Evolutionary conservation across 768 basidiomycete genomes (phyloP).

Genomic region (Dentipellis fragilis): DNA sequence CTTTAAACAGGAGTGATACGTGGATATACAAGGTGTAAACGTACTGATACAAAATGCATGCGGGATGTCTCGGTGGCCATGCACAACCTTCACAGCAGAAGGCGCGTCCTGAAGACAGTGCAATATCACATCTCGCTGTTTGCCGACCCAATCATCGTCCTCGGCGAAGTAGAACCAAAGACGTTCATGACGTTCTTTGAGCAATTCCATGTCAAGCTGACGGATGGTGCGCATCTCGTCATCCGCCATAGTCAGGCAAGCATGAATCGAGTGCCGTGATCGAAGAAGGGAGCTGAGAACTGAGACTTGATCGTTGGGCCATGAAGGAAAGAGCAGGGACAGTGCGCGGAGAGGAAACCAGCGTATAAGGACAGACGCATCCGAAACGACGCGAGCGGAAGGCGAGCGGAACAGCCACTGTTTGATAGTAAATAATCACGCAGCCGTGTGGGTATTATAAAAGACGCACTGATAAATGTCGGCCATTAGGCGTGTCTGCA

Average conservation of each 20-base stretch:
- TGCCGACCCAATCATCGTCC: constrained; percentile 61
- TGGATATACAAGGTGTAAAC: constrained; percentile 15
- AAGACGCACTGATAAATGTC: constrained; percentile 40
- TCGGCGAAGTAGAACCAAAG: constrained; percentile 52
- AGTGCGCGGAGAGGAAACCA: constrained; percentile 33
- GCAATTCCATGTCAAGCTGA: constrained; percentile 36
- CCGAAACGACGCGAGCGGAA: constrained; percentile 32
- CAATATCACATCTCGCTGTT: constrained; percentile 33
- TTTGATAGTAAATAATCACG: too few relatives aligned
- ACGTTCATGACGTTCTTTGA: constrained; percentile 27
- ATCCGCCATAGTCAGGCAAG: constrained; percentile 49
- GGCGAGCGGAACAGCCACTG: constrained; percentile 42
- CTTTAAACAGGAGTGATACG: background rate
- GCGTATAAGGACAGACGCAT: constrained; percentile 32
- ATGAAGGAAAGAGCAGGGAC: constrained; percentile 33
- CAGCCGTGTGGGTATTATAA: background rate
- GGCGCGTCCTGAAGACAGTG: constrained; percentile 26
- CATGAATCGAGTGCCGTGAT: constrained; percentile 41
- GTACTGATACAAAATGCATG: constrained; percentile 71
- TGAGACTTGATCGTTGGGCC: constrained; percentile 36
- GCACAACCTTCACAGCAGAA: constrained; percentile 28
- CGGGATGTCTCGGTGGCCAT: constrained; percentile 39
- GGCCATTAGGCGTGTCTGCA: constrained; percentile 53
- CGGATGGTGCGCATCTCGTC: constrained; percentile 60
- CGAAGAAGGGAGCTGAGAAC: constrained; percentile 40